Percentiles rank a stretch among this genome's conserved stretches.
Evolutionary conservation across 1,284 basidiomycete species (phyloP).

Genomic region (Cryptococcus sp.): DNA sequence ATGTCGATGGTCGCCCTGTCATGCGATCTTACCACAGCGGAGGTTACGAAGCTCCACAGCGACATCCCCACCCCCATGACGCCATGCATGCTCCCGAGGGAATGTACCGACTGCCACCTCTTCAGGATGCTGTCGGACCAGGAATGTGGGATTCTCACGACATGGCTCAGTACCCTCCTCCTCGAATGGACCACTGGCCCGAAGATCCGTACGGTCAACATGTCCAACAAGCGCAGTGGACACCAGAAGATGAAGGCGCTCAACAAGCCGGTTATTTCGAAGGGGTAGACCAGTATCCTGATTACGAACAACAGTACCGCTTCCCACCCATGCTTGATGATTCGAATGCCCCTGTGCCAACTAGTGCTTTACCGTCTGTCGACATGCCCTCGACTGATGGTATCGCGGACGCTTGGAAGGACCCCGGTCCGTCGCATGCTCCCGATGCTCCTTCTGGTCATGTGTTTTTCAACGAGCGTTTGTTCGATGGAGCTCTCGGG

Average conservation of each 20-base stretch:
- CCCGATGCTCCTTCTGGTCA: conserved; percentile 24
- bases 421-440: neutral
- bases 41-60: neutral
- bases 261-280: neutral
- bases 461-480: conserved; percentile 32
- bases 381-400: neutral
- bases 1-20: conserved; percentile 20
- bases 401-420: neutral
- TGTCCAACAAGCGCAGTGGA: neutral
- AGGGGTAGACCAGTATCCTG: neutral
- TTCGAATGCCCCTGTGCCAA: neutral
- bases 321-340: neutral
- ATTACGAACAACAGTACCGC: neutral
- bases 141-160: conserved; percentile 3
- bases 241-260: neutral
- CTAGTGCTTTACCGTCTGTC: neutral
- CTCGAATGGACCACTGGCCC: conserved; percentile 1
- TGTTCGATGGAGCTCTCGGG: conserved; percentile 36
- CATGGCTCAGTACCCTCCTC: neutral
- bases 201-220: conserved; percentile 1
- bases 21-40: neutral
- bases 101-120: conserved; percentile 32
- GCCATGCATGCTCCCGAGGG: conserved; percentile 8
- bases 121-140: conserved; percentile 13
- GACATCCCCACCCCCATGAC: neutral